phyloP scores from a whole-genome alignment of 441 rosid genomes.

The Pelargonium fulgidum region DNA sequence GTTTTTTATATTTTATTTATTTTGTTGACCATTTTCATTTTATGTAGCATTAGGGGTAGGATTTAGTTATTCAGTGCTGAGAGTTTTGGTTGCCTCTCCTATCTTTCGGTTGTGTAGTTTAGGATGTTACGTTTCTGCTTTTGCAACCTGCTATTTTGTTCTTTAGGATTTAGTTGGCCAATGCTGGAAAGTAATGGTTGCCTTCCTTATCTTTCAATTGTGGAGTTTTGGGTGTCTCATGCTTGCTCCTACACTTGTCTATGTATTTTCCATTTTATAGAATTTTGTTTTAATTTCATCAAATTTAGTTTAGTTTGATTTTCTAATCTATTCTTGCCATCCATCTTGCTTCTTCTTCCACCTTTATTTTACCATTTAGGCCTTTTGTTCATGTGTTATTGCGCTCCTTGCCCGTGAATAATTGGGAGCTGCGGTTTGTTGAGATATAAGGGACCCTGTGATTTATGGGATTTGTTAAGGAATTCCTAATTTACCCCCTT shows the following conservation, averaged over 20 bases:
- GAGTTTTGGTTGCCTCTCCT: conserved; percentile 11
- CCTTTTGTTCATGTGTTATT: no score
- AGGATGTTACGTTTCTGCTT: neutral
- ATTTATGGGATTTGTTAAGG: no score
- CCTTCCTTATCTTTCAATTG: neutral
- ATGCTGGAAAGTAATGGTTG: neutral
- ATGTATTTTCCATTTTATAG: neutral
- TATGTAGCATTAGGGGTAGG: conserved; percentile 19
- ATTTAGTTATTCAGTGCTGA: conserved; percentile 11
- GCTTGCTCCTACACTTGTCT: neutral
- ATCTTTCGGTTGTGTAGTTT: conserved; percentile 13
- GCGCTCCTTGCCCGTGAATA: no score
- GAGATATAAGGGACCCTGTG: no score
- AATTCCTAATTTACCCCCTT: no score
- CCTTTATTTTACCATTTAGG: no score
- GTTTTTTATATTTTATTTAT: conserved; percentile 27
- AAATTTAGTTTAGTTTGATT: neutral
- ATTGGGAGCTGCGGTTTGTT: no score
- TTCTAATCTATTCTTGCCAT: no score
- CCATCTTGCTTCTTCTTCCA: no score
- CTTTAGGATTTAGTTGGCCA: neutral
- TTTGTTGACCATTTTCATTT: conserved; percentile 9
- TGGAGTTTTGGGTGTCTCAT: conserved; percentile 6
- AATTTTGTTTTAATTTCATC: neutral
- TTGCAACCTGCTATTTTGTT: neutral